phyloP scores from a whole-genome alignment of 768 basidiomycete genomes.

The Calocybe gangraenosa region DNA sequence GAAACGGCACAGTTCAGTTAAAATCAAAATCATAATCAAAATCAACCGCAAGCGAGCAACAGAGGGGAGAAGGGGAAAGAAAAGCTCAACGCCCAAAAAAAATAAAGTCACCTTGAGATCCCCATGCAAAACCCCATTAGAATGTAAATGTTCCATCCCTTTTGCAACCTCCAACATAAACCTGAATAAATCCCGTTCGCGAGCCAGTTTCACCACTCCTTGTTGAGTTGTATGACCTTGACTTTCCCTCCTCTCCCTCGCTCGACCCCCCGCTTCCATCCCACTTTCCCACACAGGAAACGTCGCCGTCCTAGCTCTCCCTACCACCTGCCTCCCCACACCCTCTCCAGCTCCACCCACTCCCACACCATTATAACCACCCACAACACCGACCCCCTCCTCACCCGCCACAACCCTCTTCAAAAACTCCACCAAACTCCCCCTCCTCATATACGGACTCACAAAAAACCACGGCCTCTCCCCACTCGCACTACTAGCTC shows the following conservation, averaged over 20 bases:
- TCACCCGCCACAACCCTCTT: constrained; percentile 26
- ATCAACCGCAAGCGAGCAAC: not conserved
- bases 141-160: constrained; percentile 82
- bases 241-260: constrained; percentile 1
- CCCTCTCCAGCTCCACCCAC: too few relatives aligned
- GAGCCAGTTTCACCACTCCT: constrained; percentile 11
- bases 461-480: constrained; percentile 80
- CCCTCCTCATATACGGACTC: constrained; percentile 65
- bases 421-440: constrained; percentile 59
- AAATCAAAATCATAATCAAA: not conserved
- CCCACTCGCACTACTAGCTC: constrained; percentile 68
- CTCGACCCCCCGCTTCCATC: not conserved
- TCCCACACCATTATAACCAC: too few relatives aligned
- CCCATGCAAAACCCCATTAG: constrained; percentile 66
- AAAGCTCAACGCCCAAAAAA: too few relatives aligned
- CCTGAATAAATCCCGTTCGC: constrained; percentile 45
- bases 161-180: constrained; percentile 72
- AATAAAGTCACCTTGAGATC: constrained; percentile 62
- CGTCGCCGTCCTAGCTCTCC: too few relatives aligned
- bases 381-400: constrained; percentile 2
- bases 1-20: too few relatives aligned
- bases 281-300: constrained; percentile 4
- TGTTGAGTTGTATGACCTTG: too few relatives aligned
- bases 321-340: constrained; percentile 4
- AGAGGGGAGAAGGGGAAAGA: too few relatives aligned